Base-by-base conservation (phyloP, 1,139 yeast species). In the Candida neerlandica region DNA sequence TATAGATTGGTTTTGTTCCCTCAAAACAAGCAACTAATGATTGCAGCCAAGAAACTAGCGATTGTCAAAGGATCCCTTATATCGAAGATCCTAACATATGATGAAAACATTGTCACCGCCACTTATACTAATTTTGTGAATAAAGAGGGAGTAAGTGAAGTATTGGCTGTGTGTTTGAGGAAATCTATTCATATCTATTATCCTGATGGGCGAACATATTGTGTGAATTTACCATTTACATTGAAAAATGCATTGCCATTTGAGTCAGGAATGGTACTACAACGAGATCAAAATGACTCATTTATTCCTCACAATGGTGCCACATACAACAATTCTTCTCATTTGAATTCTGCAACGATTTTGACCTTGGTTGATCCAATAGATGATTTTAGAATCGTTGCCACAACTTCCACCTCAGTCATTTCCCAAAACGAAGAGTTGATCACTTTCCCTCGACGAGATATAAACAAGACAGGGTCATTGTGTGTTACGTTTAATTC, bases 341-440 rank as follows among this genome's bases (percentile, higher is more conserved):
- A 59, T 46, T 55, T 60, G 43, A 62, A 58, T 44, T 52, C 65
- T 58, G 70, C 82, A 3, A 75, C 78, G 46, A 83, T 88, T 57
- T 69, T 86, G 52, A 78, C 90, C 0, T 66, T 89, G 55, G 77
- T 81, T 0, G 92, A 86, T 58, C 92, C 96, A 1, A 69, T 85
- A 44, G 81, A 81, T 3, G 92, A 88, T 19, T 71, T 86, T 45
- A 85, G 92, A 1, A 69, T 81, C 5, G 80, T 89, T 2, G 80
- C 84, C 0, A 82, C 94, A 0, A 84, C 91, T 0, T 83, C 94
- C 0, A 84, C 88, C 0, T 80, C 90, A 0, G 81, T 85, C 1
- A 79, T 89, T 11, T 75, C 86, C 0, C 67, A 79, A 1, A 70
- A 73, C 41, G 96, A 89, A 60, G 79, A 77, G 47, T 62, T 89